Conservation (phyloP, 805 yeast species). For the Suhomyces sp. region DNA sequence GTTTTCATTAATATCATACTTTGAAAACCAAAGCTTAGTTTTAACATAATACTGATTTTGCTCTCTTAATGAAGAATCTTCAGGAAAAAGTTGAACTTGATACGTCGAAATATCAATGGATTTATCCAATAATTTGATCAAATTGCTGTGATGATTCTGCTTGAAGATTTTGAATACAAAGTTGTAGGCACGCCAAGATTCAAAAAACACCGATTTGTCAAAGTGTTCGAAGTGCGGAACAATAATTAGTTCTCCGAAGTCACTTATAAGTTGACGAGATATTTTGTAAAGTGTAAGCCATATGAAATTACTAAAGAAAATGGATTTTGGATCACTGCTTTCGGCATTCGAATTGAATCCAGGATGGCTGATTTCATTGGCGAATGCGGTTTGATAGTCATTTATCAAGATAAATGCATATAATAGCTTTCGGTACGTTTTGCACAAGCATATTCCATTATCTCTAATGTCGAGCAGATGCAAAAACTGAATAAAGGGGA, state of each 20-base stretch:
- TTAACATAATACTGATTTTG: not conserved
- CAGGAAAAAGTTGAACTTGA: constrained; percentile 11
- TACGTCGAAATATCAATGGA: constrained; percentile 13
- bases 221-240: not conserved
- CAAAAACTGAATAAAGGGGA: not conserved
- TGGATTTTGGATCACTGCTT: not conserved
- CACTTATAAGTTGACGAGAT: constrained; percentile 11
- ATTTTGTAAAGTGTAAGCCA: constrained; percentile 18
- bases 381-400: constrained; percentile 11
- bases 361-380: constrained; percentile 19
- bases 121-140: constrained; percentile 11
- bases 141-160: constrained; percentile 15
- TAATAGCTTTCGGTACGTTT: constrained; percentile 1
- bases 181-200: constrained; percentile 14
- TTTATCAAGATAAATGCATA: constrained; percentile 19
- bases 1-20: not conserved
- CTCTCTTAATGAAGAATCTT: not conserved
- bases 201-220: not conserved
- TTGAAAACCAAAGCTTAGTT: not conserved
- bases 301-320: constrained; percentile 15
- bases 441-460: not conserved
- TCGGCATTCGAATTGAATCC: constrained; percentile 20
- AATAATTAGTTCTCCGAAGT: constrained; percentile 7
- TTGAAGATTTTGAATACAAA: constrained; percentile 19
- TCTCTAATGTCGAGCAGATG: not conserved